Percentiles rank a stretch among this genome's conserved stretches.
Conservation (phyloP, 108 stramenopile genomes). For the Conticribra guillardii region DNA sequence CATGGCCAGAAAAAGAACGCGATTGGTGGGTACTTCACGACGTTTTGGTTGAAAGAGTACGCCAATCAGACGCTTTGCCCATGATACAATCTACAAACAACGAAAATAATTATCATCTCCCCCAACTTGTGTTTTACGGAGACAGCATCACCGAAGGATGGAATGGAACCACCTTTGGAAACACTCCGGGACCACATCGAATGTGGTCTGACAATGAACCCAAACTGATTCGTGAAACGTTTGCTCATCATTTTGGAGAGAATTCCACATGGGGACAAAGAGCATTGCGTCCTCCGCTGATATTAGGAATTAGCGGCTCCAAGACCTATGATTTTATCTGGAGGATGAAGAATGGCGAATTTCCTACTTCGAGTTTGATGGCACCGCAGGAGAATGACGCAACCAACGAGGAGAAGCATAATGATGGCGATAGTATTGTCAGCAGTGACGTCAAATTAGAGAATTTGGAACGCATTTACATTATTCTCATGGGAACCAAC, state of each 20-base stretch:
- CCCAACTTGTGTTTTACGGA: conserved; percentile 44
- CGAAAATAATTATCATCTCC: conserved; percentile 14
- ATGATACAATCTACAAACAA: not conserved
- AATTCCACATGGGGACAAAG: conserved; percentile 18
- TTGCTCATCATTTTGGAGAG: conserved; percentile 26
- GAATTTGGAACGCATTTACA: conserved; percentile 33
- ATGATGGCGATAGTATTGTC: no score
- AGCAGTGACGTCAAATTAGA: conserved; percentile 1
- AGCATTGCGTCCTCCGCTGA: conserved; percentile 26
- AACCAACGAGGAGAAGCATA: no score
- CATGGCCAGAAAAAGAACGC: conserved; percentile 40
- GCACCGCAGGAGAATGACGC: no score
- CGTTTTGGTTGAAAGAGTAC: conserved; percentile 17
- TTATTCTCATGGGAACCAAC: conserved; percentile 60
- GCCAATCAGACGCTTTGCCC: conserved; percentile 23
- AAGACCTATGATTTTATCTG: conserved; percentile 48
- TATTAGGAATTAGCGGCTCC: conserved; percentile 39
- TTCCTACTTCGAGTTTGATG: conserved; percentile 22
- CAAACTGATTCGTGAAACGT: conserved; percentile 16
- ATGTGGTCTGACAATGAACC: conserved; percentile 21
- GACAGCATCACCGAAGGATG: conserved; percentile 48
- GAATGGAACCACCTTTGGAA: conserved; percentile 43
- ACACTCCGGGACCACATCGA: conserved; percentile 17
- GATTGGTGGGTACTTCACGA: conserved; percentile 40
- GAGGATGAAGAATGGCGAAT: conserved; percentile 39